A percentile compares a stretch with the other conserved stretches of the same genome.
Conservation (phyloP, 805 yeast species). For the Metschnikowia kofuensis region DNA sequence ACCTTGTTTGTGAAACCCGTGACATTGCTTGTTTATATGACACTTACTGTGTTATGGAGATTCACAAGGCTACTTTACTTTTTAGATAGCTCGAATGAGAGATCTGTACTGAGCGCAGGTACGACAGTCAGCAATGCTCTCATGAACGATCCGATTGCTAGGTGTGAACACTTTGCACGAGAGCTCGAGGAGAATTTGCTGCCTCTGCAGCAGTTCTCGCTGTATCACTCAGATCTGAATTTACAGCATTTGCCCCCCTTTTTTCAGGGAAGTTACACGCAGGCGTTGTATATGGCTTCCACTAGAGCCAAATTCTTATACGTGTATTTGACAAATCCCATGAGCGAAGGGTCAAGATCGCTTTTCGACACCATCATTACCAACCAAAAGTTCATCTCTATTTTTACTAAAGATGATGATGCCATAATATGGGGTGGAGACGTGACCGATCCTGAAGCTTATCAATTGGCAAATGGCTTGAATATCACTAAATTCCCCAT, state of each 20-base stretch:
- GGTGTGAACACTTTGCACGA: slow-evolving; percentile 49
- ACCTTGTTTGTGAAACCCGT: slow-evolving; percentile 4
- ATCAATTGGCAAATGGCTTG: slow-evolving; percentile 74
- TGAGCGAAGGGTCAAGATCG: slow-evolving; percentile 57
- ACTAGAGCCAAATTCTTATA: slow-evolving; percentile 68
- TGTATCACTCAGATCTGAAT: slow-evolving; percentile 10
- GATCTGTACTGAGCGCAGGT: slow-evolving; percentile 5
- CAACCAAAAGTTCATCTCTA: slow-evolving; percentile 45
- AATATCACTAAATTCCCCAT: slow-evolving; percentile 78
- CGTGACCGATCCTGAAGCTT: slow-evolving; percentile 75
- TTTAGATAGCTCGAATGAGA: slow-evolving; percentile 6
- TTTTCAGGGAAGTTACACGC: slow-evolving; percentile 74
- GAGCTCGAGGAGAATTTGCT: slow-evolving; percentile 47
- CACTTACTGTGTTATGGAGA: not conserved
- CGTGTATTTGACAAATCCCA: slow-evolving; percentile 69
- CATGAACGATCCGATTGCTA: slow-evolving; percentile 48
- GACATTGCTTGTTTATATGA: not conserved
- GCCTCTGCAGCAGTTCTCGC: slow-evolving; percentile 20
- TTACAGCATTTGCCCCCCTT: slow-evolving; percentile 40
- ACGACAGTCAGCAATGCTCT: slow-evolving; percentile 16
- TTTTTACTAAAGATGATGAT: slow-evolving; percentile 39
- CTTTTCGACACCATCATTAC: slow-evolving; percentile 56
- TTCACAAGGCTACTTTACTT: slow-evolving; percentile 7
- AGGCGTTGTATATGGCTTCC: slow-evolving; percentile 70
- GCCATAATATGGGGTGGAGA: slow-evolving; percentile 87